Evolutionary conservation across 2,329 filamentous ascomycete species (phyloP).

Genomic region (Colletotrichum limetticola): DNA sequence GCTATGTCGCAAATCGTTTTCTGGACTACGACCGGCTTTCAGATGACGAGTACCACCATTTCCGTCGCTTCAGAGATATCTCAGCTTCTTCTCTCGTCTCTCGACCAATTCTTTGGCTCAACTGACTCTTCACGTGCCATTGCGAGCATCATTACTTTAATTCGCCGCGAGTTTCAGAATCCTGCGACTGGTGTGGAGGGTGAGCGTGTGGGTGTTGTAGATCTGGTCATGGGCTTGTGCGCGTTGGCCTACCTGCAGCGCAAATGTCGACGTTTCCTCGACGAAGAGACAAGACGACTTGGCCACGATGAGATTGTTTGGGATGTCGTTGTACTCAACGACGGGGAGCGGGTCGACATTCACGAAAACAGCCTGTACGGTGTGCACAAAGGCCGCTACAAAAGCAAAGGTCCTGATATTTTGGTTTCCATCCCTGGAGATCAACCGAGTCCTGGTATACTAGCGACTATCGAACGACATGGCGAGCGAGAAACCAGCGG

Average conservation of each 20-base stretch:
- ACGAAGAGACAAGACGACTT: constrained; percentile 59
- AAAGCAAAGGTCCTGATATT: constrained; percentile 32
- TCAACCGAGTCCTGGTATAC: constrained; percentile 40
- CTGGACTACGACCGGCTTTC: constrained; percentile 70
- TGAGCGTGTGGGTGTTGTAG: constrained; percentile 69
- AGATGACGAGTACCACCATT: constrained; percentile 65
- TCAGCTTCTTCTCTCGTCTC: constrained; percentile 65
- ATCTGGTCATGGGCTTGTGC: constrained; percentile 70
- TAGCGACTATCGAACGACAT: constrained; percentile 50
- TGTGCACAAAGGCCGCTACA: constrained; percentile 41
- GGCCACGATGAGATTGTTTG: constrained; percentile 69
- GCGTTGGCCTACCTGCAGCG: constrained; percentile 71
- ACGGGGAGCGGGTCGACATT: constrained; percentile 68
- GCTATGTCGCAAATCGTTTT: constrained; percentile 70
- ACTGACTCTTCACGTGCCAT: constrained; percentile 77
- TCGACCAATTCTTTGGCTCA: constrained; percentile 74
- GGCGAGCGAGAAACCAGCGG: constrained; percentile 41
- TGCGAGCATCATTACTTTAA: constrained; percentile 72
- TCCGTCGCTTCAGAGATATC: constrained; percentile 66
- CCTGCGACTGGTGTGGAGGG: constrained; percentile 68
- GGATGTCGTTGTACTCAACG: constrained; percentile 73
- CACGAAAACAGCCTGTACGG: constrained; percentile 50
- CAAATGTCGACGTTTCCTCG: constrained; percentile 62
- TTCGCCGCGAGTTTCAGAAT: constrained; percentile 72
- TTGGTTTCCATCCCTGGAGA: constrained; percentile 39